Percentiles rank a stretch among this genome's conserved stretches.
Evolutionary conservation across 768 basidiomycete species (phyloP).

Genomic region (Xerocomus potaroensis): DNA sequence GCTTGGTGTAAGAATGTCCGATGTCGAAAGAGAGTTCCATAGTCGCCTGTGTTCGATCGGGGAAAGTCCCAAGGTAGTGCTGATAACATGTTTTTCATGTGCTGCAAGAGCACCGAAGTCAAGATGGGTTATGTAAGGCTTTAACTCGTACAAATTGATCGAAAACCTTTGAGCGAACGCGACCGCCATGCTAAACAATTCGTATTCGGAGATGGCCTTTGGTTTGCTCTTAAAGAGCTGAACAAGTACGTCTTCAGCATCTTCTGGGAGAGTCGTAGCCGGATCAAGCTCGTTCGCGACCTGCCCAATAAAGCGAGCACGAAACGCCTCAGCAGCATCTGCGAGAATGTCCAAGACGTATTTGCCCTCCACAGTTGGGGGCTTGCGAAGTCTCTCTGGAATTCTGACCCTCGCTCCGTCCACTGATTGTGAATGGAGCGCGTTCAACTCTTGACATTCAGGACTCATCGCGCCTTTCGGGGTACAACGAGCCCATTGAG

Average conservation of each 20-base stretch:
- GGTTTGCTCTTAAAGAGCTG: conserved; percentile 49
- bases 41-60: conserved; percentile 43
- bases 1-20: conserved; percentile 49
- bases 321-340: conserved; percentile 43
- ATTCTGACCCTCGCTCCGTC: conserved; percentile 52
- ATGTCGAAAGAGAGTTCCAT: conserved; percentile 63
- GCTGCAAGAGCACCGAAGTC: conserved; percentile 54
- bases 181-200: conserved; percentile 50
- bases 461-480: conserved; percentile 54
- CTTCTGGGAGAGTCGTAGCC: conserved; percentile 33
- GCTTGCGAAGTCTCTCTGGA: conserved; percentile 36
- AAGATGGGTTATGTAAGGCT: conserved; percentile 45
- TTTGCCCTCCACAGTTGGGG: conserved; percentile 38
- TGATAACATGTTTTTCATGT: conserved; percentile 51
- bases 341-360: conserved; percentile 55
- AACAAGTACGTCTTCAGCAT: conserved; percentile 35
- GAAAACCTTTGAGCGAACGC: conserved; percentile 39
- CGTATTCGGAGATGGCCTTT: conserved; percentile 57
- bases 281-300: conserved; percentile 21
- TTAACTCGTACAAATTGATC: conserved; percentile 38
- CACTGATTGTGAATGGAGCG: conserved; percentile 64
- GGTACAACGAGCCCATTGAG: conserved; percentile 54
- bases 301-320: conserved; percentile 36
- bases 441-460: conserved; percentile 70
- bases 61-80: conserved; percentile 36